These are phyloP conservation scores for Pseudocercospora macadamiae DNA, from an alignment of 2,329 filamentous ascomycete genomes.

Conservation along the genomic window DNA sequence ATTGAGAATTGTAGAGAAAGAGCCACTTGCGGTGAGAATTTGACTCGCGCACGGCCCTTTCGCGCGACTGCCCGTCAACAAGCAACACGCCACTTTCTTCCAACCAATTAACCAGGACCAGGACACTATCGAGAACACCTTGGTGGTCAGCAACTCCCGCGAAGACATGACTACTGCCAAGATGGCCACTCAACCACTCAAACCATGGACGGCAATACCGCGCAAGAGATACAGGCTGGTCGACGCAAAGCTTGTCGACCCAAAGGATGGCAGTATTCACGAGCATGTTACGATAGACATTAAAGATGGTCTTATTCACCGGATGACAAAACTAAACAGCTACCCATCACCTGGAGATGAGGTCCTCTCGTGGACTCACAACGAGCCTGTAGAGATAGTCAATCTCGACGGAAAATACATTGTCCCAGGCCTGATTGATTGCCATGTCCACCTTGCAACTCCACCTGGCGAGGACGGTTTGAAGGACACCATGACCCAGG, in stretches of 20 bases:
- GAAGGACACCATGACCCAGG: constrained; percentile 40
- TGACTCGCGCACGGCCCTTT: neutral
- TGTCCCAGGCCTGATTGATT: constrained; percentile 56
- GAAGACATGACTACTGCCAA: constrained; percentile 3
- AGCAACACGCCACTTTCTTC: neutral
- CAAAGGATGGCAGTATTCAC: constrained; percentile 37
- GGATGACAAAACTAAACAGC: constrained; percentile 35
- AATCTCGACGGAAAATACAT: constrained; percentile 52
- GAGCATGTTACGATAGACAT: constrained; percentile 37
- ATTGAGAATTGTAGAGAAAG: no score
- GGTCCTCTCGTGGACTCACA: constrained; percentile 33
- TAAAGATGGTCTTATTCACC: constrained; percentile 32
- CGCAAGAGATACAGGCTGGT: constrained; percentile 28
- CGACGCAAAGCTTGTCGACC: constrained; percentile 32
- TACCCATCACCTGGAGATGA: constrained; percentile 33
- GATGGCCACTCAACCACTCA: constrained; percentile 19
- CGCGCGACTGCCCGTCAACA: neutral
- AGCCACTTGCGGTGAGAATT: neutral
- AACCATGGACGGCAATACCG: constrained; percentile 29
- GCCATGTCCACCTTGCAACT: constrained; percentile 54
- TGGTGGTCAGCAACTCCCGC: neutral
- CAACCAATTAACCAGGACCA: no score
- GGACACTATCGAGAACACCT: neutral
- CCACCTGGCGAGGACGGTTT: constrained; percentile 48
- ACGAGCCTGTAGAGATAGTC: constrained; percentile 35